Conservation (phyloP, 2,329 filamentous ascomycete species). For the Xylaria polymorpha region DNA sequence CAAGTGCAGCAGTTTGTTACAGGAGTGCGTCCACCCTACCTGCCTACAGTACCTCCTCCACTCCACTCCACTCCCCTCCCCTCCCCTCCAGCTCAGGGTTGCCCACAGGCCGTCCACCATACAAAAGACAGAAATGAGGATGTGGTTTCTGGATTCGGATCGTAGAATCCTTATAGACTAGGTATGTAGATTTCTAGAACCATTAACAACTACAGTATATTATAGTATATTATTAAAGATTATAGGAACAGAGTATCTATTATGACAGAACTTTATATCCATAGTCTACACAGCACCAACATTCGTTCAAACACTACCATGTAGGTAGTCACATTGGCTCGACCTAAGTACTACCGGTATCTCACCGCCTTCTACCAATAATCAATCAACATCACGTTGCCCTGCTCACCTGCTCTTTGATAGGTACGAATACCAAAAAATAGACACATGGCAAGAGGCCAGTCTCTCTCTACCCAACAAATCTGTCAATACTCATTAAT, state of each 20-base stretch:
- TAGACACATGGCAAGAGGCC: constrained; percentile 14
- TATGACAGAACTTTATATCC: neutral
- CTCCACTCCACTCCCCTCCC: neutral
- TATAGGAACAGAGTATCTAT: neutral
- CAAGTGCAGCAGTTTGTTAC: constrained; percentile 17
- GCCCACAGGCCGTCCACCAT: constrained; percentile 16
- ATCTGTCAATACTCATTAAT: neutral
- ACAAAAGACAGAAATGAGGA: constrained; percentile 1
- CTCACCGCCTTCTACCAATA: constrained; percentile 27
- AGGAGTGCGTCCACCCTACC: constrained; percentile 10
- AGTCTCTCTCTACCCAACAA: constrained; percentile 6
- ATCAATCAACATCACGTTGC: neutral
- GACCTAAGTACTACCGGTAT: neutral
- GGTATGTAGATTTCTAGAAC: neutral
- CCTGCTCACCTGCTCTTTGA: neutral
- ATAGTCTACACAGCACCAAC: neutral
- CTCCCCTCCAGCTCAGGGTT: constrained; percentile 8
- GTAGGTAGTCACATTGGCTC: neutral
- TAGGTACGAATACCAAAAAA: no score
- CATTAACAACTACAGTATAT: neutral
- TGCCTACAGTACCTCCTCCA: no score
- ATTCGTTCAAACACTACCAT: neutral
- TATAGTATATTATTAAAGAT: neutral
- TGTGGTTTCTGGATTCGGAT: neutral
- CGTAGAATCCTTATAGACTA: neutral